Base-by-base conservation (phyloP, 2,329 filamentous ascomycete species). In the Ophiostoma sp. region DNA sequence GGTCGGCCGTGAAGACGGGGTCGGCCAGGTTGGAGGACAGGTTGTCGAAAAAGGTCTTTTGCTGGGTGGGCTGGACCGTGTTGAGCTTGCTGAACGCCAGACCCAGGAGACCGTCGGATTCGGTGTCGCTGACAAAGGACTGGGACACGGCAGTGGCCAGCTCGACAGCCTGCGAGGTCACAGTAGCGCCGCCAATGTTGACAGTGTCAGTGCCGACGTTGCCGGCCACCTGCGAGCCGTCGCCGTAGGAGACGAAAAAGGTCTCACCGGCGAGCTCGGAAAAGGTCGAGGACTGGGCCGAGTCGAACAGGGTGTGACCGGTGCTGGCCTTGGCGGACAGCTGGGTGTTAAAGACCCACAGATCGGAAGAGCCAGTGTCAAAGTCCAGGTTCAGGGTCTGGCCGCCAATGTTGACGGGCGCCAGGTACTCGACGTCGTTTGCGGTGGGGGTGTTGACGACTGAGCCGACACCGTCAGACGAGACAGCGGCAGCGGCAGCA, bases 11-110 rank as follows among this genome's bases (percentile, higher is more conserved):
- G 79, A 94, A 90, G 57, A 94, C 80, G 0, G 90, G 89, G 78
- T 86, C 79, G 35, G 86, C 83, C 33, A 93, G 85, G 23, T 81
- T 78, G n/a, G 78, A 73, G 78, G 86, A 85, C 74, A 90, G 81
- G 77, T 90, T 92, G 76, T 91, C 81, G 77, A 92, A 91, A 78
- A 92, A 93, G 13, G 90, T 92, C 79, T 88, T 89, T 74, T 90
- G 88, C 73, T 82, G 80, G 20, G 82, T 79, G 0, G 89, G 89
- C 76, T 83, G 76, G 71, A 91, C 85, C 1, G 86, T 89, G 77
- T 91, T 92, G 77, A 90, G 82, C 54, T 79, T 82, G 70, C 84
- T 85, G 76, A 90, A 92, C 10, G 85, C 89, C 35, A 92, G 84
- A 13, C 90, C 90, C 35, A 92, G 81, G 5, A 92, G 84, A n/a